Evolutionary conservation across 1,139 yeast genomes (phyloP), one percentile per base, ranked within the genome.

Genomic region (Pichia sp.): DNA sequence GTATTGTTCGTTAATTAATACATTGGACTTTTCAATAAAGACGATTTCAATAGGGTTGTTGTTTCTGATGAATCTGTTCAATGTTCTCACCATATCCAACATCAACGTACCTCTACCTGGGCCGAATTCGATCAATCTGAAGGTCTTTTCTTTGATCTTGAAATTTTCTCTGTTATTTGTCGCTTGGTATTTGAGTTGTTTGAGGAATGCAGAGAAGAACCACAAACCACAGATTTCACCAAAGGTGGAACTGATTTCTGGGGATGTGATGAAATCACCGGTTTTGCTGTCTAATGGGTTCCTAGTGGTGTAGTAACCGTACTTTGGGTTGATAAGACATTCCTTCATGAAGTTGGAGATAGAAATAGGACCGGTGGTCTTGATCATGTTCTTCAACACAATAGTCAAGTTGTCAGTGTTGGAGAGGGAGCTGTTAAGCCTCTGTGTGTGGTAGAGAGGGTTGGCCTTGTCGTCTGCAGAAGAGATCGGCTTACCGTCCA

Each of bases 221-320:
- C 95, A 88, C 10, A 88, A 69, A 0, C 95, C 96, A 46, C 87
- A 75, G 71, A 87, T 78, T 61, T 88, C 96, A 11, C 96, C 96
- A 70, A 88, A 88, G 68, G 87, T 84, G 40, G 88, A 89, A 4
- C 94, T 84, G 43, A 88, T 86, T 66, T 88, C 96, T 0, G 96
- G 96, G 0, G 93, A 83, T 0, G 96, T 88, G 47, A 84, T 76
- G 63, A 88, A 88, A 65, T 88, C 96, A 5, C 96, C 96, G 3
- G 49, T 52, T 12, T 64, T 59, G 0, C 70, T 55, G 48, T 87
- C 89, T 35, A 88, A 70, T 0, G 96, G 96, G 57, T 87, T 83
- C 56, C 83, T 69, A 4, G 88, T 83, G 19, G 90, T 85, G 62
- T 88, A 88, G 63, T 88, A 88, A 0, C 96, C 96, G 53, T 75